Base-by-base conservation (phyloP, 1,139 yeast species). In the Wickerhamomyces sp. region DNA sequence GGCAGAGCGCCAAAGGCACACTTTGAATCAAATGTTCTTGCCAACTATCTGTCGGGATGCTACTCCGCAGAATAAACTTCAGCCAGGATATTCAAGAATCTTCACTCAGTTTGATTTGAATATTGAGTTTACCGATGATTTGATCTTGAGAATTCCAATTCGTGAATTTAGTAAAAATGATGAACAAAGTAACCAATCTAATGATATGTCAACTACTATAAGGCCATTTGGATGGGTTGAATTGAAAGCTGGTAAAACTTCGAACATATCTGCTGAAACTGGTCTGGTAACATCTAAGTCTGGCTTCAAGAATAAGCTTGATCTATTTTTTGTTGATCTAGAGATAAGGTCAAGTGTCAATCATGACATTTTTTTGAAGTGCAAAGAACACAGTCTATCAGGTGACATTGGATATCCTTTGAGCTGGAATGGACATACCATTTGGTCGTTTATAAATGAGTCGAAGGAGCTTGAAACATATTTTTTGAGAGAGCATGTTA, bases 181-280 rank as follows among this genome's bases (percentile, higher is more conserved):
- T 2, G 70, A 61, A 26, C 72, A 69, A 50, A 44, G 60, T 29
- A 56, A 61, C 32, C 54, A 51, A 26, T 61, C 54, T 45, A 56
- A 57, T 48, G 65, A 68, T 42, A 58, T 64, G 15, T 69, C 72
- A 18, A 66, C 65, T 37, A 60, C 64, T 1, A 58, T 62, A 27
- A 57, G 72, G 36, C 85, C 96, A 0, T 93, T 85, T 69, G 98
- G 97, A 0, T 93, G 99, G 99, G 53, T 93, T 6, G 97, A 91
- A 58, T 51, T 90, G 23, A 83, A 82, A 49, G 67, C 84, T 43
- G 73, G 73, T 1, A 71, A 73, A 30, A 78, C 74, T 0, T 78
- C 94, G 0, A 71, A 71, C 1, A 59, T 83, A 1, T 62, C 72
- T 5, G 64, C 71, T 36, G 72, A 69, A 34, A 66, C 76, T 1